Evolutionary conservation across 805 yeast species (phyloP), one percentile per base, ranked within the genome.

Genomic region (Teunomyces aglyptinius): DNA sequence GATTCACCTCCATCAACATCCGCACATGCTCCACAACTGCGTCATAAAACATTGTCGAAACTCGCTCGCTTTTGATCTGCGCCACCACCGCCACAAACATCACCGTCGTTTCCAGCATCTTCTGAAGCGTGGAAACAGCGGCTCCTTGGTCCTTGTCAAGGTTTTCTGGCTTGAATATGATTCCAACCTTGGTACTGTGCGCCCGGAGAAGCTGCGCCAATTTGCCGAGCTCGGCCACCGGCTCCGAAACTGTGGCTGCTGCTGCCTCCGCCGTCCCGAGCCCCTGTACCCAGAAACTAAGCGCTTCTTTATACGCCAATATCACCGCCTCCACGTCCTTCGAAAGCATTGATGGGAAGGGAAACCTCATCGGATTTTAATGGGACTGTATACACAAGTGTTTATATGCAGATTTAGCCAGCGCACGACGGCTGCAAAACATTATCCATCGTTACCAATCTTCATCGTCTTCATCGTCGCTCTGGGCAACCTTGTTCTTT

Each of bases 401-500:
- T 6, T 3, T 15, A 32, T 18, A 33, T 29, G 33, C 15, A 29
- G 36, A n/a, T 20, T 20, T 12, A 19, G 6, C 6, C 18, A 4
- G 28, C 6, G 16, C 39, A 36, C 39, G 39, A 34, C 38, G 38
- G 38, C 16, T 34, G 38, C 38, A 34, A 38, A 38, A n/a, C 7
- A 19, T 3, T 6, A 11, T 22, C 24, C 18, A 8, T 12, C 7
- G 15, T 53, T 46, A 68, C 72, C 73, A 69, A 28, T 69, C 73
- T 44, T 89, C 96, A 49, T 86, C 91, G 52, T 86, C 94, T 55
- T 87, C 96, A 49, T 86, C 94, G 52, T 89, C 96, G 54, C 89
- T 83, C 15, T 76, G 80, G 1, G 87, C 77, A 6, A 92, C 96
- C 63, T 89, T 89, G 16, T 79, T 81, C 67, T 92, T 92, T 59